These are phyloP conservation scores for Collybia mongolica DNA, from an alignment of 768 basidiomycete species.

Conservation along the genomic window DNA sequence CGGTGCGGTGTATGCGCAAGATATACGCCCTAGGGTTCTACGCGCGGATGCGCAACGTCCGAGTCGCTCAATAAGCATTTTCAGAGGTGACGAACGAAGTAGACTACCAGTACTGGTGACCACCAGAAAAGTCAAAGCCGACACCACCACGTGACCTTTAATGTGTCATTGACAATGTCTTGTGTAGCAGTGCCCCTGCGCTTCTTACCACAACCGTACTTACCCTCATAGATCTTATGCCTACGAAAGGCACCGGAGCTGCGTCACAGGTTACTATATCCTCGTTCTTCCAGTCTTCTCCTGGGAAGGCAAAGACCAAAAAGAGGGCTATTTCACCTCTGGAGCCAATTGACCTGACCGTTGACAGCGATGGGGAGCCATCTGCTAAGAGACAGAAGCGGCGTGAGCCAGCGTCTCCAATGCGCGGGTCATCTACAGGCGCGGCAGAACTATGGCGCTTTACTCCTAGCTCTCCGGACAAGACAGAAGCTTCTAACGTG, in stretches of 20 bases:
- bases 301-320: conserved; percentile 6
- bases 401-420: conserved; percentile 5
- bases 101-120: neutral
- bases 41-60: conserved; percentile 13
- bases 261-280: conserved; percentile 38
- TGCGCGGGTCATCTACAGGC: conserved; percentile 11
- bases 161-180: conserved; percentile 2
- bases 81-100: neutral
- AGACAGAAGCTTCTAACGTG: conserved; percentile 10
- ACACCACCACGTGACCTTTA: conserved; percentile 20
- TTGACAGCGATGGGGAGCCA: conserved; percentile 31
- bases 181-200: no score
- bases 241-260: conserved; percentile 2
- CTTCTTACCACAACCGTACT: no score
- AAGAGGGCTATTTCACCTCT: conserved; percentile 13
- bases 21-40: conserved; percentile 5
- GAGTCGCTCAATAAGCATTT: conserved; percentile 19
- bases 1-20: neutral
- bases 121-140: conserved; percentile 8
- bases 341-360: conserved; percentile 51
- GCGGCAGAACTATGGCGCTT: conserved; percentile 46
- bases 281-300: conserved; percentile 30
- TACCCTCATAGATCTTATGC: conserved; percentile 5
- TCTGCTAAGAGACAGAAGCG: conserved; percentile 28
- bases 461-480: conserved; percentile 28